A percentile compares a stretch with the other conserved stretches of the same genome.
phyloP scores from a whole-genome alignment of 2,329 filamentous ascomycete species.

The Anthostomella pinea region DNA sequence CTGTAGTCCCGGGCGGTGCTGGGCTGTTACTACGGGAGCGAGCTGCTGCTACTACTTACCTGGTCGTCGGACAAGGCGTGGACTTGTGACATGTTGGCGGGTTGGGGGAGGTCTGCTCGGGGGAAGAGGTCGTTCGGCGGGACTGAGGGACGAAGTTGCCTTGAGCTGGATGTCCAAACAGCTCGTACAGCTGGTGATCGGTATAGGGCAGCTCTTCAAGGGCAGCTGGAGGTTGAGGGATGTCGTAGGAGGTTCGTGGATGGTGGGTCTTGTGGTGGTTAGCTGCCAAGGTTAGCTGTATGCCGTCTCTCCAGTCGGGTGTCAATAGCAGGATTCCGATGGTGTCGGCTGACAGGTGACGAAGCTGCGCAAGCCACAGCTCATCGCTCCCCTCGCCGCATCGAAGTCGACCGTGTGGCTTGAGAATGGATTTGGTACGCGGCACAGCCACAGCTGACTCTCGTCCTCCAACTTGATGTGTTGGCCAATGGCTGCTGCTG shows the following conservation, averaged over 20 bases:
- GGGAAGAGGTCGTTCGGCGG: slow-evolving; percentile 1
- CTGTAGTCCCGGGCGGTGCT: slow-evolving; percentile 11
- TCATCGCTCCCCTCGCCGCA: too few species aligned
- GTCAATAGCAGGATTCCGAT: not conserved
- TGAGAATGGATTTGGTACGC: not conserved
- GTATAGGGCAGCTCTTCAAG: slow-evolving; percentile 2
- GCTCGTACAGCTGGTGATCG: slow-evolving; percentile 4
- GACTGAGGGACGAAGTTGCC: slow-evolving; percentile 4
- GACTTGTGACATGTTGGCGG: slow-evolving; percentile 77
- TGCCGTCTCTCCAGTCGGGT: too few species aligned
- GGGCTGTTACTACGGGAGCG: too few species aligned
- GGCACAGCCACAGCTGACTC: not conserved
- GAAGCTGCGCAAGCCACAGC: slow-evolving; percentile 17
- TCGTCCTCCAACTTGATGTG: not conserved
- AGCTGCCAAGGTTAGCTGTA: too few species aligned
- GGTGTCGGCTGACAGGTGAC: slow-evolving; percentile 10
- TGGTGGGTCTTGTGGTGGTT: slow-evolving; percentile 5
- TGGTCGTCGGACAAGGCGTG: slow-evolving; percentile 98
- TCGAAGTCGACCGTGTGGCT: too few species aligned
- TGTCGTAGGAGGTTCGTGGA: slow-evolving; percentile 11
- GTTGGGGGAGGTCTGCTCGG: slow-evolving; percentile 19
- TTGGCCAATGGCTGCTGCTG: not conserved
- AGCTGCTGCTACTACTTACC: too few species aligned
- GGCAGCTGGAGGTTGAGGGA: not conserved
- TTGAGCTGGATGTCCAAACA: slow-evolving; percentile 9